These are phyloP conservation scores for Candida coquimbonensis DNA, from an alignment of 805 yeast species.

Conservation along the genomic window DNA sequence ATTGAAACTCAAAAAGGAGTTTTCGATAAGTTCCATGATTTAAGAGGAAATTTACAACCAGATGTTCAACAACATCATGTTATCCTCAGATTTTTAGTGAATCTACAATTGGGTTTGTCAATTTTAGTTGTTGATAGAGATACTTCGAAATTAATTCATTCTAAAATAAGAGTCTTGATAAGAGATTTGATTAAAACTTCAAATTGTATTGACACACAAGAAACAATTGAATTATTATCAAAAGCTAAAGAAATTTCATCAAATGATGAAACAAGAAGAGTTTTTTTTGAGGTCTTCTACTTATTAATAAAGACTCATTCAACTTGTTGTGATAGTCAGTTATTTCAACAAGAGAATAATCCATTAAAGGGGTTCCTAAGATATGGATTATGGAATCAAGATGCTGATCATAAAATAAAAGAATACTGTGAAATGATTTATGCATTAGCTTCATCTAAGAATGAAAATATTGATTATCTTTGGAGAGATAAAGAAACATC, in stretches of 20 bases:
- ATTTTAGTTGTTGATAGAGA: conserved; percentile 18
- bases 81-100: conserved; percentile 29
- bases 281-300: conserved; percentile 1
- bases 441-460: conserved; percentile 1
- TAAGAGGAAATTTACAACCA: conserved; percentile 28
- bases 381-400: conserved; percentile 1
- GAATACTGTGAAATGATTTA: conserved; percentile 1
- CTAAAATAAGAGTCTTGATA: conserved; percentile 17
- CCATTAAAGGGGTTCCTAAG: conserved; percentile 2
- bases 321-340: conserved; percentile 9
- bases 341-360: conserved; percentile 21
- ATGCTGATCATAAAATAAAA: neutral
- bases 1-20: conserved; percentile 11
- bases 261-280: neutral
- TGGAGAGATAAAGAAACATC: conserved; percentile 1
- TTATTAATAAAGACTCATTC: conserved; percentile 1
- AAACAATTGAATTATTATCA: conserved; percentile 28
- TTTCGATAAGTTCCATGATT: conserved; percentile 23
- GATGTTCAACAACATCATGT: conserved; percentile 24
- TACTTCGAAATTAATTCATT: conserved; percentile 10
- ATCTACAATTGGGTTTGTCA: conserved; percentile 27
- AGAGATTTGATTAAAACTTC: conserved; percentile 13
- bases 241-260: conserved; percentile 27
- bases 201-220: conserved; percentile 27
- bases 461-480: conserved; percentile 2